A percentile compares a stretch with the other conserved stretches of the same genome.
Conservation (phyloP, 169 alveolate species). For the Cryptosporidium parvum region DNA sequence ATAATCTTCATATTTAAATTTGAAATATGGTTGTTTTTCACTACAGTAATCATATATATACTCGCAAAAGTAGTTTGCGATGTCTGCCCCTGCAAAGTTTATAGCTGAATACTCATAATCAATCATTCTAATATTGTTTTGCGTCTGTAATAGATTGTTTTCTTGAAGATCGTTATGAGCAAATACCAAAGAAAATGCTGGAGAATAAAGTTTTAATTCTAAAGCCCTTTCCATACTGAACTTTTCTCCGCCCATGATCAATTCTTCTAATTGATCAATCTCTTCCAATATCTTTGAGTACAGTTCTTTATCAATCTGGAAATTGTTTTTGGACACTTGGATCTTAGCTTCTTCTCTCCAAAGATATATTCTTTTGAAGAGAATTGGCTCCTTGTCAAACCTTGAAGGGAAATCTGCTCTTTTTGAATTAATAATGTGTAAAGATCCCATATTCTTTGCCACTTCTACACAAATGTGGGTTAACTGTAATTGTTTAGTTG, state of each 20-base stretch:
- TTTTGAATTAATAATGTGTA: conserved; percentile 48
- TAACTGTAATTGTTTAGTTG: conserved; percentile 78
- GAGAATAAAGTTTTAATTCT: conserved; percentile 25
- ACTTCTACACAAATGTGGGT: conserved; percentile 78
- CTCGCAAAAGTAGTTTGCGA: conserved; percentile 83
- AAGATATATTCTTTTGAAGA: conserved; percentile 67
- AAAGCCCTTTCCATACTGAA: conserved; percentile 5
- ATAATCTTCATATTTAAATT: conserved; percentile 76
- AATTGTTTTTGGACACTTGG: conserved; percentile 39
- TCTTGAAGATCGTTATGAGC: conserved; percentile 86
- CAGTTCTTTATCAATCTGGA: conserved; percentile 34
- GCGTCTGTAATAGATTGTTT: conserved; percentile 81
- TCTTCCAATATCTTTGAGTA: conserved; percentile 31
- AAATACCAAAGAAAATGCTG: conserved; percentile 80
- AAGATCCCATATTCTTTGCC: conserved; percentile 77
- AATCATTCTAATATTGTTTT: conserved; percentile 80
- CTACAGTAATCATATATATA: conserved; percentile 80
- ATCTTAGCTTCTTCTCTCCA: conserved; percentile 63
- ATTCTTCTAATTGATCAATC: conserved; percentile 19
- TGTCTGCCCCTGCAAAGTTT: conserved; percentile 83
- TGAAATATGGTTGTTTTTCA: conserved; percentile 80
- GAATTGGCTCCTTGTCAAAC: conserved; percentile 62
- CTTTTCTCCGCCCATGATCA: conserved; percentile 43
- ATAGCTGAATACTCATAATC: conserved; percentile 85
- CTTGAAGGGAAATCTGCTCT: conserved; percentile 61